Base-by-base conservation (phyloP, 192 early-diverging fungal genomes). In the Gamsiella multidivaricata region DNA sequence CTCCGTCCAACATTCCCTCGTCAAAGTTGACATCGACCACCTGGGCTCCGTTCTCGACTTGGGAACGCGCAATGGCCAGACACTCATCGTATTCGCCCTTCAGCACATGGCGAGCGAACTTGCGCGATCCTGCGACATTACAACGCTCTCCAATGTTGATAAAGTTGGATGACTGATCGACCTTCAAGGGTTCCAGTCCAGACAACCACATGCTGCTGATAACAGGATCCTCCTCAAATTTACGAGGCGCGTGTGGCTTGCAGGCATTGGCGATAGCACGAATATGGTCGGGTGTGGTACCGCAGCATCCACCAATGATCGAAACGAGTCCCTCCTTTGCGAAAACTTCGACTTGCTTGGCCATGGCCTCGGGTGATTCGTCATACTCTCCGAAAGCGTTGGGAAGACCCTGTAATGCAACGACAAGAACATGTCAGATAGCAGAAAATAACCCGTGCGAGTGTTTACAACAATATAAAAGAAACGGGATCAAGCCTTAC, bases 381-480 rank as follows among this genome's bases (percentile, higher is more conserved):
- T 98, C 97, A 79, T 98, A 98, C 67, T 94, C 95, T 75, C 97
- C 95, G 84, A 98, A 95, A 8, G 97, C 95, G 81, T 98, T 98
- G 64, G 96, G 96, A 42, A 98, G 82, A 76, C 96, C 96, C 87
- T 88, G 46, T 23, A n/a, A 28, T 20, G 29, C 5, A 53, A 9
- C 11, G 11, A n/a, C n/a, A n/a, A n/a, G n/a, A n/a, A n/a, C n/a
- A n/a, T n/a, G n/a, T n/a, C n/a, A n/a, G n/a, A 39, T 50, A 22
- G 3, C 6, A 49, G 23, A 49, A 49, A 5, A 49, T n/a, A n/a
- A n/a, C n/a, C n/a, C n/a, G n/a, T n/a, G n/a, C n/a, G n/a, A n/a
- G n/a, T n/a, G n/a, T n/a, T n/a, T n/a, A n/a, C n/a, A 49, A 22
- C 17, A 49, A 49, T 49, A 50, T 50, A 50, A 22, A 50, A 53